Evolutionary conservation across 75 land plant genomes (phyloP).

Genomic region (Sequoiadendron giganteum): DNA sequence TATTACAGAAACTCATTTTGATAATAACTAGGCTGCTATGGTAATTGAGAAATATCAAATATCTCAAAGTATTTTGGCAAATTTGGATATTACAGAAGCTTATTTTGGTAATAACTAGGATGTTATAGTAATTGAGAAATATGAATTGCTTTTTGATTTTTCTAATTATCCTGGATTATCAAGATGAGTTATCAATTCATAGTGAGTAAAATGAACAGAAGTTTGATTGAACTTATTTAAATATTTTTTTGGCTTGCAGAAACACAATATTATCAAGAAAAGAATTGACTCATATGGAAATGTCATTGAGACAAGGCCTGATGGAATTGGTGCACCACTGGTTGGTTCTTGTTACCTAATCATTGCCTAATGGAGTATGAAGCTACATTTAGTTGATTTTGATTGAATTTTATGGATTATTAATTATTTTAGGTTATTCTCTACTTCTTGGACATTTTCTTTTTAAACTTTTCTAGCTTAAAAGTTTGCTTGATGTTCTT

Average conservation of each 20-base stretch:
- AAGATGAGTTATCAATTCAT: not conserved
- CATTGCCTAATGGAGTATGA: not conserved
- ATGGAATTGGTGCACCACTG: conserved; percentile 94
- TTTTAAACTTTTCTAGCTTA: not conserved
- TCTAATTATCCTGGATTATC: not conserved
- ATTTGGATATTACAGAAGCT: not conserved
- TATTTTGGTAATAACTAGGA: not conserved
- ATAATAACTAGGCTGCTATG: not conserved
- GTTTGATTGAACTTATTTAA: not conserved
- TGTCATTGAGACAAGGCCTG: conserved; percentile 64
- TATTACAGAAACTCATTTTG: not conserved
- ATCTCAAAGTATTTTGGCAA: not conserved
- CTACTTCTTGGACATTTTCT: not conserved
- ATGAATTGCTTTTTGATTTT: not conserved
- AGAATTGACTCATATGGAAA: conserved; percentile 79
- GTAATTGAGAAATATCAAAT: not conserved
- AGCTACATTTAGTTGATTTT: not conserved
- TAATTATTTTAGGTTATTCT: not conserved
- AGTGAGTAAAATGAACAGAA: not conserved
- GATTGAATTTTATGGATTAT: not conserved
- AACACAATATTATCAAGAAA: conserved; percentile 89
- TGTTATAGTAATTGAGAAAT: not conserved
- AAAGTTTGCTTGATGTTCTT: not conserved
- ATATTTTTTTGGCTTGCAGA: conserved; percentile 42
- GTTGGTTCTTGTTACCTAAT: conserved; percentile 24